Base-by-base conservation (phyloP, 2,329 filamentous ascomycete species). In the Cladophialophora carrionii region DNA sequence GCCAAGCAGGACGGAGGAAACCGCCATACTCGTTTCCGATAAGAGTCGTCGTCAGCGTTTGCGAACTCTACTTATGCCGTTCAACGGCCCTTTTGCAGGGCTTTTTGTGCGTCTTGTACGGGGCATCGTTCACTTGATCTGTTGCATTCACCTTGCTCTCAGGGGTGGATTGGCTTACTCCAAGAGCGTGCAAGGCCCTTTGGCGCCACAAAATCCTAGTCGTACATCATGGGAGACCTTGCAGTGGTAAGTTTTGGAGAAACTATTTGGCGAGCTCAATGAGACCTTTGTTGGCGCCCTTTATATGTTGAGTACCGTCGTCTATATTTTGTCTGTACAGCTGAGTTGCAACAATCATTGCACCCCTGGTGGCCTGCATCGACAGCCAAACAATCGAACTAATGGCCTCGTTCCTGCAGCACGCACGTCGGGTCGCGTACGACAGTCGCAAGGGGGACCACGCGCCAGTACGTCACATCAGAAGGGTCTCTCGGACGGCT, bases 321-420 rank as follows among this genome's bases (percentile, higher is more conserved):
- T n/a, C 37, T 43, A 20, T 6, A 43, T 43, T 43, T 43, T 14
- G 8, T n/a, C 14, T 43, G 37, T 43, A 43, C 8, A n/a, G 37
- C 37, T 20, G n/a, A n/a, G 37, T 14, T 43, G n/a, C 37, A 43
- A 6, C 37, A 43, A n/a, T 17, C 2, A 17, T 43, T 43, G 5
- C 17, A n/a, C 14, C 37, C n/a, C 37, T 43, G 37, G 37, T 43
- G 17, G 8, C 37, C 37, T 20, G 37, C 4, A 43, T n/a, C 7
- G 6, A 14, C 53, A 51, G 37, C 32, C 51, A 41, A 48, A 51
- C 26, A 17, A 54, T n/a, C 37, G 31, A 22, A 32, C 63, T 66
- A 53, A 70, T 70, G 66, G 68, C 65, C 48, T 61, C 41, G 34
- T 57, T 68, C 31, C 41, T 61, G 3, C 61, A 63, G 63, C 63